phyloP scores from a whole-genome alignment of 1,284 basidiomycete genomes.

The Inonotus obliquus region DNA sequence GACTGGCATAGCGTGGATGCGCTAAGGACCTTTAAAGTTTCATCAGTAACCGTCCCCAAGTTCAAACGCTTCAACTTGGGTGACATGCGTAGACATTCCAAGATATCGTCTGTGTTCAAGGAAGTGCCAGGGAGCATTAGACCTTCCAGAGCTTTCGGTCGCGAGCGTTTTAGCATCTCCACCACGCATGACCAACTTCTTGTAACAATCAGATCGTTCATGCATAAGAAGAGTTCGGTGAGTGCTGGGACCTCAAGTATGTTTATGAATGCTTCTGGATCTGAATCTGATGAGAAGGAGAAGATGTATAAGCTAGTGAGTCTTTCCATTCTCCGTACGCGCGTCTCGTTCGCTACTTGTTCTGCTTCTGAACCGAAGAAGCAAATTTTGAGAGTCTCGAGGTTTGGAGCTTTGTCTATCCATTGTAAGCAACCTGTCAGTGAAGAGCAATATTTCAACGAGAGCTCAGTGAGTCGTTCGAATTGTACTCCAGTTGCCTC shows the following conservation, averaged over 20 bases:
- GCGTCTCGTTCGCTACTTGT: background rate
- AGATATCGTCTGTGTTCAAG: background rate
- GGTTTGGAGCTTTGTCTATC: conserved; percentile 10
- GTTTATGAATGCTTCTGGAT: conserved; percentile 7
- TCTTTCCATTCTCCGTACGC: background rate
- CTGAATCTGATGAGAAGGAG: conserved; percentile 5
- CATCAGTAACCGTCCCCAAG: conserved; percentile 4
- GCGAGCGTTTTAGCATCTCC: conserved; percentile 6
- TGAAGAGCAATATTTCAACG: conserved; percentile 8
- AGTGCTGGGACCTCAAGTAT: conserved; percentile 6
- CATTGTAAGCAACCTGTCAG: conserved; percentile 7
- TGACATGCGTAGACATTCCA: conserved; percentile 4
- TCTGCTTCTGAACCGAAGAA: conserved; percentile 1
- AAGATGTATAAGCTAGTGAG: conserved; percentile 1
- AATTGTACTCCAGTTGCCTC: background rate
- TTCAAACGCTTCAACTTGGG: conserved; percentile 1
- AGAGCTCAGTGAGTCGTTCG: conserved; percentile 3
- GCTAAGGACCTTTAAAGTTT: background rate
- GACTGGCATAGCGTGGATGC: background rate
- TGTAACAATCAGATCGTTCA: conserved; percentile 3
- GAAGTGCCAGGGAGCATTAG: conserved; percentile 1
- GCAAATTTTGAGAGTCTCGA: conserved; percentile 7
- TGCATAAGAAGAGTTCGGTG: background rate
- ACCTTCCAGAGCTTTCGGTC: background rate
- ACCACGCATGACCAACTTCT: background rate